Evolutionary conservation across 2,329 filamentous ascomycete genomes (phyloP).

Genomic region (Scedosporium dehoogii): DNA sequence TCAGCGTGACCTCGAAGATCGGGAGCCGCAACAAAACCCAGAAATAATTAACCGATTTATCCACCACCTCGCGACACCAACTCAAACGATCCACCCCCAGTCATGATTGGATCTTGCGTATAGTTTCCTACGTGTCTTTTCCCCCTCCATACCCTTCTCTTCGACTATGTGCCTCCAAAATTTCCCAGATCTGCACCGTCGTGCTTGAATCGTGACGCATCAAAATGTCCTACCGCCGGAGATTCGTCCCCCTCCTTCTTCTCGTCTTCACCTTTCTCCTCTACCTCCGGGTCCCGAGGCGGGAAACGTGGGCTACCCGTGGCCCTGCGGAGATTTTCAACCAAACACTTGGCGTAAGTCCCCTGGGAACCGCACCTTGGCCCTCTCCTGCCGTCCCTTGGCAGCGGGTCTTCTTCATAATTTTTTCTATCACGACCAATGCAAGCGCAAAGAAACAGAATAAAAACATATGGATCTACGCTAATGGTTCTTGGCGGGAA

Average conservation of each 20-base stretch:
- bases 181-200: not conserved
- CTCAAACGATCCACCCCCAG: too few relatives aligned
- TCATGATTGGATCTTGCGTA: too few relatives aligned
- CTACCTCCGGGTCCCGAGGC: not conserved
- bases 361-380: not conserved
- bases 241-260: not conserved
- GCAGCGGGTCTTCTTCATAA: not conserved
- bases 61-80: too few relatives aligned
- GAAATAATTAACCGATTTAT: too few relatives aligned
- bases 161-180: not conserved
- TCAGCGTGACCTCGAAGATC: too few relatives aligned
- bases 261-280: not conserved
- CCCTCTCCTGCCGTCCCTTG: not conserved
- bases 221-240: not conserved
- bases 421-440: not conserved
- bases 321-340: slow-evolving; percentile 5
- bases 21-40: too few relatives aligned
- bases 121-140: too few relatives aligned
- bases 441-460: not conserved
- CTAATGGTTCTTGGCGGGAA: not conserved
- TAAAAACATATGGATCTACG: not conserved
- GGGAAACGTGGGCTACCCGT: not conserved
- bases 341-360: slow-evolving; percentile 6
- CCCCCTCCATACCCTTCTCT: too few relatives aligned
- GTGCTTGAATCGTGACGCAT: not conserved